Evolutionary conservation across 2,329 filamentous ascomycete species (phyloP).

Genomic region (Phaeosphaeria sp.): DNA sequence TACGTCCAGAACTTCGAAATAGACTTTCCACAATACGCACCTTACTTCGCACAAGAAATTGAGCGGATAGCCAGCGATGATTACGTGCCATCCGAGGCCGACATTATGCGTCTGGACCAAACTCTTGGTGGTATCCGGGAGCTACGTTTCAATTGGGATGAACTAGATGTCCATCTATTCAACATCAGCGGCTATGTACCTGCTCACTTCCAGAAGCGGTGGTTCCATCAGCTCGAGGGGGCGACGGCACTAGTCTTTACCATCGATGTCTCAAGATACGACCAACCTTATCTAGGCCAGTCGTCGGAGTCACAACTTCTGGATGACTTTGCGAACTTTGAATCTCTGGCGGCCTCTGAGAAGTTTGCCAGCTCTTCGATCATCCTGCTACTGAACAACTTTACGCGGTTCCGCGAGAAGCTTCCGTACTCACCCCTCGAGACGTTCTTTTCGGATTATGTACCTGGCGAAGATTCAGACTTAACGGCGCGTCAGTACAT

Average conservation of each 20-base stretch:
- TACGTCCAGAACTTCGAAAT: conserved; percentile 46
- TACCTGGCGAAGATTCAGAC: conserved; percentile 27
- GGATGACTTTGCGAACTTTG: conserved; percentile 40
- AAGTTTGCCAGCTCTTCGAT: conserved; percentile 37
- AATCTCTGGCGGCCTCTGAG: conserved; percentile 37
- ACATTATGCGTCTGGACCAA: conserved; percentile 43
- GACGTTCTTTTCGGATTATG: conserved; percentile 41
- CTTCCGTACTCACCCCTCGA: conserved; percentile 36
- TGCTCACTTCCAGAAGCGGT: conserved; percentile 41
- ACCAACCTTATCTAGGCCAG: conserved; percentile 37
- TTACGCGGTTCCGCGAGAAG: conserved; percentile 42
- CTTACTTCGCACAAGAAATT: conserved; percentile 41
- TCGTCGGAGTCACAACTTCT: conserved; percentile 36
- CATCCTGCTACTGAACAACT: conserved; percentile 46
- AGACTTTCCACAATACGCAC: conserved; percentile 44
- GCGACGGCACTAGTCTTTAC: conserved; percentile 42
- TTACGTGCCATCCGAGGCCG: conserved; percentile 42
- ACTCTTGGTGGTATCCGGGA: conserved; percentile 41
- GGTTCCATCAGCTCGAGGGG: conserved; percentile 47
- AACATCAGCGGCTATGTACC: conserved; percentile 43
- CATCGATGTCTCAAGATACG: conserved; percentile 43
- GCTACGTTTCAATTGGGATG: conserved; percentile 45
- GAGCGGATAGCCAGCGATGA: conserved; percentile 32
- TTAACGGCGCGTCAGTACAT: conserved; percentile 41
- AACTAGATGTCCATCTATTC: conserved; percentile 44